Evolutionary conservation across 495 filamentous ascomycete genomes (phyloP), one percentile per base, ranked within the genome.

Genomic region (Aspergillus bridgeri): DNA sequence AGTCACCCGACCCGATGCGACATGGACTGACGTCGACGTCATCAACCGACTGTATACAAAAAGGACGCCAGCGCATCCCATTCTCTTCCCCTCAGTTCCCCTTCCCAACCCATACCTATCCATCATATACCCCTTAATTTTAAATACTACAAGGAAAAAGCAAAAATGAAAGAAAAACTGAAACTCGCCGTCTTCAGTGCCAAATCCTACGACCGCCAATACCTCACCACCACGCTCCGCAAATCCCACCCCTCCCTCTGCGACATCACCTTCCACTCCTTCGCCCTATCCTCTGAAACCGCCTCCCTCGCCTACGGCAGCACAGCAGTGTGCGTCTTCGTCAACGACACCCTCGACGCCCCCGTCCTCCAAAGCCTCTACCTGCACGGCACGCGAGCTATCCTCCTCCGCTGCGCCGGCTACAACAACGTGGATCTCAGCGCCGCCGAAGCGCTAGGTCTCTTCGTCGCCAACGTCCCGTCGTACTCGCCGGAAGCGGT

Each of bases 401-500:
- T 86, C 60, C 76, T 86, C 19, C 80, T 89, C 50, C 84, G 87
- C 62, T 89, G 87, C 69, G 86, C 86, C 0, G 86, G 87, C 33
- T 88, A 77, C 76, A 89, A 89, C 68, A 85, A 88, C 65, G 78
- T 89, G 56, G 81, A 89, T 64, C 76, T 89, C 15, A 33, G 44
- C 7, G 67, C 73, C 0, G 87, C 87, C 58, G 74, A 82, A 58
- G 60, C 63, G 21, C 75, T 86, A 3, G 81, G 81, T 43, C 64
- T 89, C 65, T 82, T 85, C 65, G 85, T 89, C 50, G 85, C 83
- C 57, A 82, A 82, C 54, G 86, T 90, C 20, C 85, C 86, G 0
- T 76, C 85, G 1, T 89, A 90, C 68, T 84, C 83, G 4, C 87
- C 87, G 56, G 86, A 89, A 62, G 83, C 86, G 4, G 87, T 90